Conservation (phyloP, 345 rosid species). For the Gossypium australe region DNA sequence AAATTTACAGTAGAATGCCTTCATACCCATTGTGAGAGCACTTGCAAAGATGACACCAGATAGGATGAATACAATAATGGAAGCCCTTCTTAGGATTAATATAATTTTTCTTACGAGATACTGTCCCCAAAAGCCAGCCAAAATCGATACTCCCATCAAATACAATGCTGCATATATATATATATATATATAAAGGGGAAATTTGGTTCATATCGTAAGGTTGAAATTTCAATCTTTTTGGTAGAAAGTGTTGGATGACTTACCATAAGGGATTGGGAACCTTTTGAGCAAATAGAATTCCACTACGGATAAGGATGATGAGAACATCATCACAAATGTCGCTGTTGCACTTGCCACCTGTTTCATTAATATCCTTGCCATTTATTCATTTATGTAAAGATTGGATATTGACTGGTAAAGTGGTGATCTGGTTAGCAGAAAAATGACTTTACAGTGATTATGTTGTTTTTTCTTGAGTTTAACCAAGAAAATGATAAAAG, state of each 20-base stretch:
- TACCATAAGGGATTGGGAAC: slow-evolving; percentile 93
- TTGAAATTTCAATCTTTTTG: not conserved
- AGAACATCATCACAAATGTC: slow-evolving; percentile 95
- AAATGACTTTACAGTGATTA: not conserved
- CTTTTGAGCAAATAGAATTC: slow-evolving; percentile 90
- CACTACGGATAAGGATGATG: slow-evolving; percentile 89
- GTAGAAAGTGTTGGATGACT: not conserved
- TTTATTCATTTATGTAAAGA: not conserved
- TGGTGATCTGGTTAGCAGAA: not conserved
- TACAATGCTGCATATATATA: slow-evolving; percentile 45
- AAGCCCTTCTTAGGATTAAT: slow-evolving; percentile 51
- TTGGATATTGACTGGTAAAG: not conserved
- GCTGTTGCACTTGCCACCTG: slow-evolving; percentile 98
- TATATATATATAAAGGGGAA: not conserved
- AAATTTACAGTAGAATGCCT: not conserved
- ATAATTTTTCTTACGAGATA: slow-evolving; percentile 58
- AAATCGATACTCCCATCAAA: slow-evolving; percentile 49
- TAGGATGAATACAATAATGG: slow-evolving; percentile 68
- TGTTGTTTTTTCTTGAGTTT: not conserved
- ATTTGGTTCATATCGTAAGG: not conserved
- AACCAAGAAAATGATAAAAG: not conserved
- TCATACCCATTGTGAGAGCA: slow-evolving; percentile 76
- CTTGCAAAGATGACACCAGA: slow-evolving; percentile 81
- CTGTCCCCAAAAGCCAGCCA: slow-evolving; percentile 94
- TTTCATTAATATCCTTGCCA: not conserved